Conservation (phyloP, 2,329 filamentous ascomycete species). For the Nemania abortiva region DNA sequence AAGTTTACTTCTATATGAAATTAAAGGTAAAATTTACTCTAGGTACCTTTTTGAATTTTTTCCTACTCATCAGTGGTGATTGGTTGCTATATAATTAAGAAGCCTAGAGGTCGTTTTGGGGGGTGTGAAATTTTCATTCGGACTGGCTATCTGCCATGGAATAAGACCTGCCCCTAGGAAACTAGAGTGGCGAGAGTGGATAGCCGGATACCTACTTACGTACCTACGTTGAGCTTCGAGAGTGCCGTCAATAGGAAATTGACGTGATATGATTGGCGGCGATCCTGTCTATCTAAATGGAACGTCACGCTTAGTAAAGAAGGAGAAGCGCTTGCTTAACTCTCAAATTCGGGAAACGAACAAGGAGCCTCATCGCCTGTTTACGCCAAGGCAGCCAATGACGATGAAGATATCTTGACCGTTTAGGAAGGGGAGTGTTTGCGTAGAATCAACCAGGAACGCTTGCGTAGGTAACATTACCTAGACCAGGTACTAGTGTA, state of each 20-base stretch:
- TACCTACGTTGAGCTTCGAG: background rate
- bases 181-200: too few relatives aligned
- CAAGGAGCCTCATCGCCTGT: background rate
- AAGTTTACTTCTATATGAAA: too few relatives aligned
- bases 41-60: too few relatives aligned
- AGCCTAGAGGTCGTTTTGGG: too few relatives aligned
- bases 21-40: too few relatives aligned
- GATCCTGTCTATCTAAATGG: background rate
- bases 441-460: background rate
- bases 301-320: background rate
- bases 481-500: too few relatives aligned
- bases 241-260: background rate
- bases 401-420: background rate
- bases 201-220: too few relatives aligned
- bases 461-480: background rate
- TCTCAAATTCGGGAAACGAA: background rate
- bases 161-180: background rate
- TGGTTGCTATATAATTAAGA: too few relatives aligned
- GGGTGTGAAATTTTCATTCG: too few relatives aligned
- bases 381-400: background rate
- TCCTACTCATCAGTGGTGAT: too few relatives aligned
- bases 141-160: too few relatives aligned
- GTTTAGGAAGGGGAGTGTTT: background rate
- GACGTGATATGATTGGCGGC: slow-evolving; percentile 19
- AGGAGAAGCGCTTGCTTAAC: background rate